Evolutionary conservation across 2,329 filamentous ascomycete species (phyloP), one percentile per base, ranked within the genome.

Genomic region (Arthrobotrys megalospora): DNA sequence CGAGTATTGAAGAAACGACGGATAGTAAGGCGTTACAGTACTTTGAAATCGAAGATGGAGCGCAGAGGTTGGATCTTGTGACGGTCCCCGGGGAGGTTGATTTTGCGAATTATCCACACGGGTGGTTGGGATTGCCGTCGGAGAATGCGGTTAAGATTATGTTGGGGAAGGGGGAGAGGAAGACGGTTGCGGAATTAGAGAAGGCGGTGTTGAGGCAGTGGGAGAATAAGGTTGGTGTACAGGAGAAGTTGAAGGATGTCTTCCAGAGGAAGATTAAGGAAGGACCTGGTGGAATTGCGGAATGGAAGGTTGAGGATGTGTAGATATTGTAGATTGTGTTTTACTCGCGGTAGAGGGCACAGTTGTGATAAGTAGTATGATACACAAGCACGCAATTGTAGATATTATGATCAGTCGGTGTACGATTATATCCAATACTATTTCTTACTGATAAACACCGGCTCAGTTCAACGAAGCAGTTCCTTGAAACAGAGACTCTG

Each of bases 101-200:
- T 81, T 98, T 91, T 85, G 83, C 82, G 4, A 86, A 91, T 75
- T 97, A 97, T 84, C 95, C 94, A 0, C 89, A 93, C 84, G 84
- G 85, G 11, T 86, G 85, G 81, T 90, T 94, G 34, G 91, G 91
- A 4, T 86, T 97, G 77, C 96, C 95, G 4, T 88, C 87, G 1
- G 94, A 98, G 85, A 80, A 81, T 21, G 76, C 80, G 24, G 71
- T 76, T 19, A 70, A 38, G 62, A 48, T 76, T 38, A 53, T 76
- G 14, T 60, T 78, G 53, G 45, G 43, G 12, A 36, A 41, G 2
- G 45, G 45, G 4, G 50, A 53, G 19, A 53, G 19, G 28, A 71
- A 76, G 77, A 76, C 71, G 34, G 45, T 66, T 45, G 71, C 48
- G 41, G 53, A 76, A 38, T 34, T 72, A 50, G 55, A 48, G 41